Base-by-base conservation (phyloP, 805 yeast species). In the Lipomyces kockii region DNA sequence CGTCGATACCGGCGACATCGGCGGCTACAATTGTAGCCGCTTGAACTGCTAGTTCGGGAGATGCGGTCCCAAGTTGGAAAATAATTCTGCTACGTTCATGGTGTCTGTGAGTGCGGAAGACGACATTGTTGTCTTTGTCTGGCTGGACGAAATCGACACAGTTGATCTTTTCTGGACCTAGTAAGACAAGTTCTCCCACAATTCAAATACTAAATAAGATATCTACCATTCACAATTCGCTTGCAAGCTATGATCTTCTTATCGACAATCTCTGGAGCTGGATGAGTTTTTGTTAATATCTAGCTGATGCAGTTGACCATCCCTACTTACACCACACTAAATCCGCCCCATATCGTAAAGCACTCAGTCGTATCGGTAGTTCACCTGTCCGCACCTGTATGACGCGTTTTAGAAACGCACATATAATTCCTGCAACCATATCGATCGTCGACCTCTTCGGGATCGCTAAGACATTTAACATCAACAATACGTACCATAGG, bases 1-100 rank as follows among this genome's bases (percentile, higher is more conserved):
- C 83, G 76, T 95, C 99, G 4, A 95, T 89, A 8, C 97, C 98
- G 70, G 87, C 92, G 2, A 95, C 98, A 77, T 95, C 98, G 1
- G 82, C 75, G 8, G 93, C 91, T 2, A 95, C 90, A 55, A 88
- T 83, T 62, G 84, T 80, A 0, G 97, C 98, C 0, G 98, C 99
- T 68, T 89, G 81, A 0, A 92, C 97, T 0, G 99, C 99, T 25
- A 92, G 78, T 0, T 86, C 89, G 0, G 98, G 87, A 69, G 87
- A 84, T 0, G 97, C 84, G 0, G 97, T 89, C 17, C 99, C 99
- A 81, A 95, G 82, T 79, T 95, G 99, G 75, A 95, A 92, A 27
- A 95, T 89, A 54, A 95, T 78, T 74, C 83, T 85, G 1, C 85
- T 86, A n/a, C 78, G 77, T 76, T 94, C 98, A 12, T 80, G 70